Evolutionary conservation across 225 moss, liverwort and hornwort species (phyloP), one percentile per base, ranked within the genome.

Genomic region (Pseudoscleropodium purum): DNA sequence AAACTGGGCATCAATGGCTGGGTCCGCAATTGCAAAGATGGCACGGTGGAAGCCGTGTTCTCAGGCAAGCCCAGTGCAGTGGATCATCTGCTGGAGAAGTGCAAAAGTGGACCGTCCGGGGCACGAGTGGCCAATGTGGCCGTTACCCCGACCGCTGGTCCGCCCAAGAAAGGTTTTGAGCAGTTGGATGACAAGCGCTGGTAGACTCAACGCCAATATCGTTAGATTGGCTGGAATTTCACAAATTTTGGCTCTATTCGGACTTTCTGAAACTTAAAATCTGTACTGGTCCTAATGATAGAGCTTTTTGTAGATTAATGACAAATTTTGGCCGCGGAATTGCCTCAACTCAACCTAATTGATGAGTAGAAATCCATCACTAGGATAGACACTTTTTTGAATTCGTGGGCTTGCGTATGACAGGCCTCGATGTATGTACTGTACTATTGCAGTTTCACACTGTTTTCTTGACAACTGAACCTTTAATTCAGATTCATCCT

Each of bases 11-110:
- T 95, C 59, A 90, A 91, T 72, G 93, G 94, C 52, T 94, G 94
- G 93, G 92, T 92, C 37, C 91, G 87, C 24, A 95, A 89, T 39
- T 91, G 91, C 90, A 91, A 86, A 72, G 91, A 90, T 74, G 93
- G 93, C 66, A 92, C 90, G 5, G 92, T 93, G 86, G 92, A 93
- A 89, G 91, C 91, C 57, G 79, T 91, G 85, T 84, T 93, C 81
- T 92, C 91, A 18, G 89, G 93, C 80, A 90, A 92, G 84, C 65
- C 62, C 66, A 83, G 78, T 43, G 85, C 90, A 6, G 93, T 93
- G 78, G 92, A 93, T 37, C 89, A 76, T 81, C 88, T 93, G 92
- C 29, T 92, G 74, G 92, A 89, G 68, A 93, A 84, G 62, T 93
- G 93, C 90, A 89, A 90, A 78, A 79, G 62, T 52, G 94, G 94